Base-by-base conservation (phyloP, 1,284 basidiomycete genomes). In the Heterobasidion occidentale region DNA sequence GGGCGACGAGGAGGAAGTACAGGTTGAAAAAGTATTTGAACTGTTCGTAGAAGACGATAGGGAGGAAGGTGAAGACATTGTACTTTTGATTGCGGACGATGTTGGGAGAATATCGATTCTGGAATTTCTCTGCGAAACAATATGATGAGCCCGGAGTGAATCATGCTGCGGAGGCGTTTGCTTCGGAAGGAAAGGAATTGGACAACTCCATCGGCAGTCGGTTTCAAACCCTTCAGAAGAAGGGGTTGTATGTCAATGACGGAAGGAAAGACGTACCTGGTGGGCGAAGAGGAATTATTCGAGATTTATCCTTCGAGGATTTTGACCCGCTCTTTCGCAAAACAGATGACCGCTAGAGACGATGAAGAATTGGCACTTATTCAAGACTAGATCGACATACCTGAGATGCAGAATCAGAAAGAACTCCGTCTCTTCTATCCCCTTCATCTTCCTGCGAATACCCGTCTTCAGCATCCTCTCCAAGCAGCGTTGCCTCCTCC, bases 11-110 rank as follows among this genome's bases (percentile, higher is more conserved):
- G 4, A 99, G 83, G 68, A 99, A 99, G 73, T 99, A 99, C 12
- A 99, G 81, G 70, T 99, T 99, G 86, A 98, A 99, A 78, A 99
- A 99, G 79, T 97, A 98, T 73, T 98, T 99, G 88, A 99, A 99
- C 71, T 99, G 97, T 71, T 98, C 95, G 72, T 98, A 99, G 69
- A 99, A 86, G 47, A 99, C 95, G 60, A 98, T 81, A 0, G 96
- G 96, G 4, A 99, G 79, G 76, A 99, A 99, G 9, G 92, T 93
- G 72, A 94, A 79, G 53, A 92, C 74, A 67, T 94, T 97, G 79
- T 99, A 99, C 74, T 99, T 99, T 71, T 98, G 96, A 67, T 99
- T 99, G 63, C 92, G 87, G 46, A 98, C 90, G 36, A 90, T 86
- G 70, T 99, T 99, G 35, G 94, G 81, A 57, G 83, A 82, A 61